Evolutionary conservation across 2,329 filamentous ascomycete species (phyloP).

Genomic region (Epichloe baconii): DNA sequence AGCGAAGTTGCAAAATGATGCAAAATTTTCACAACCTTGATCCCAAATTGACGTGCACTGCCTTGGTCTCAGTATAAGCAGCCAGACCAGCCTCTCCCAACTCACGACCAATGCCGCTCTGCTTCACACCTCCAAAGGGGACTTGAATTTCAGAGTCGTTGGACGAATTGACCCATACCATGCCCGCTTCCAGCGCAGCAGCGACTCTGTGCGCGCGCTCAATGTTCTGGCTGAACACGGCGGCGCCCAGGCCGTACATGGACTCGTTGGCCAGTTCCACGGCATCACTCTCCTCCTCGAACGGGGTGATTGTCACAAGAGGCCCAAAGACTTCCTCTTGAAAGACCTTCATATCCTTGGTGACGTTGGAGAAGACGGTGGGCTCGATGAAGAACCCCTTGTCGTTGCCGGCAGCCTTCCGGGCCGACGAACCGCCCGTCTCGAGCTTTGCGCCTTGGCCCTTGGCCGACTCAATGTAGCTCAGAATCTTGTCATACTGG

Average conservation of each 20-base stretch:
- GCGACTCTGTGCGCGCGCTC: slow-evolving; percentile 34
- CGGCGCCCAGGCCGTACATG: slow-evolving; percentile 47
- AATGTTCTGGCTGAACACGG: slow-evolving; percentile 49
- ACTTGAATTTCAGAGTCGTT: slow-evolving; percentile 31
- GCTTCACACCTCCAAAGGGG: slow-evolving; percentile 34
- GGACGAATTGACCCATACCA: slow-evolving; percentile 39
- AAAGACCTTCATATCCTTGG: slow-evolving; percentile 28
- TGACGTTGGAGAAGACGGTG: slow-evolving; percentile 31
- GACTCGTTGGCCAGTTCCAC: slow-evolving; percentile 35
- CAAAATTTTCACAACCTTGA: slow-evolving; percentile 15
- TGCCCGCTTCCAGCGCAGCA: slow-evolving; percentile 46
- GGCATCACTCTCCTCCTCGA: slow-evolving; percentile 29
- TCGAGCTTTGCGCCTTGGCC: slow-evolving; percentile 56
- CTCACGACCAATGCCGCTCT: slow-evolving; percentile 34
- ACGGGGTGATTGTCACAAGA: slow-evolving; percentile 28
- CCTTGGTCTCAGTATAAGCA: slow-evolving; percentile 31
- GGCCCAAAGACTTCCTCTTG: slow-evolving; percentile 35
- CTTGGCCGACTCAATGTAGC: slow-evolving; percentile 57
- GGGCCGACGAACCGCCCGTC: slow-evolving; percentile 43
- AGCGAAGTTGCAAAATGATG: too few species aligned
- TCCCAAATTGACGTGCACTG: slow-evolving; percentile 18
- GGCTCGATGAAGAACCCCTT: slow-evolving; percentile 34
- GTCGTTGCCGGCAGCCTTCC: slow-evolving; percentile 18
- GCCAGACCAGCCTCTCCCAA: slow-evolving; percentile 31
- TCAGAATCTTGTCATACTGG: slow-evolving; percentile 58